These are phyloP conservation scores for Usnea hakonensis DNA, from an alignment of 495 filamentous ascomycete species.

Conservation along the genomic window DNA sequence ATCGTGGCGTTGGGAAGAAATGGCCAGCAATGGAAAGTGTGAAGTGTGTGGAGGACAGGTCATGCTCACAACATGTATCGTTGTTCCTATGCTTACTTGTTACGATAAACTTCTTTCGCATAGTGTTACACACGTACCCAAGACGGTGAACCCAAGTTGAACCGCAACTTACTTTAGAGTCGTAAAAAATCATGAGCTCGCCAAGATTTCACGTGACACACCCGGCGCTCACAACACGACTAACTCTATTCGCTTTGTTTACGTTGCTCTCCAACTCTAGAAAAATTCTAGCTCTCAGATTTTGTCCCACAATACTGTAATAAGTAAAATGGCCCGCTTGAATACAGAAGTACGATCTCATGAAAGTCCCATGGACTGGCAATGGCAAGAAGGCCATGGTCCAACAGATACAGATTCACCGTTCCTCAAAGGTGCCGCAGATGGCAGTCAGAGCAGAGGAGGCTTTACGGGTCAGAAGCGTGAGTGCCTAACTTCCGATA, in stretches of 20 bases:
- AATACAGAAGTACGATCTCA: constrained; percentile 39
- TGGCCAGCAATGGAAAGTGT: constrained; percentile 8
- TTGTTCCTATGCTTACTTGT: neutral
- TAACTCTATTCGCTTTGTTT: neutral
- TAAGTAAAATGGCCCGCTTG: constrained; percentile 15
- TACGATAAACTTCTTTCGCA: neutral
- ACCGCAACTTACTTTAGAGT: too few relatives aligned
- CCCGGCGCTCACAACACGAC: constrained; percentile 7
- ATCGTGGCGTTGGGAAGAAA: neutral
- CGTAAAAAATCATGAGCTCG: too few relatives aligned
- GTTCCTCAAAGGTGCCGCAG: constrained; percentile 33
- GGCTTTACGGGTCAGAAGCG: constrained; percentile 35
- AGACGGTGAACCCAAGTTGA: neutral
- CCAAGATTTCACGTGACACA: neutral
- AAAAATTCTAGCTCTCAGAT: neutral
- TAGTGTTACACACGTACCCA: neutral
- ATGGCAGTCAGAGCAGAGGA: constrained; percentile 26
- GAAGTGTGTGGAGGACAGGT: neutral
- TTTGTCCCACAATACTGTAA: neutral
- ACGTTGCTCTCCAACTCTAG: neutral
- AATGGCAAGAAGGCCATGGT: constrained; percentile 48
- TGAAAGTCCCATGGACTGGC: constrained; percentile 63
- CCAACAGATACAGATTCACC: constrained; percentile 52
- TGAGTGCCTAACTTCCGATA: constrained; percentile 27
- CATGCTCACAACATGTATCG: neutral